Percentiles rank a stretch among this genome's conserved stretches.
Conservation (phyloP, 371 early-diverging fungal species). For the Smittium culicis region DNA sequence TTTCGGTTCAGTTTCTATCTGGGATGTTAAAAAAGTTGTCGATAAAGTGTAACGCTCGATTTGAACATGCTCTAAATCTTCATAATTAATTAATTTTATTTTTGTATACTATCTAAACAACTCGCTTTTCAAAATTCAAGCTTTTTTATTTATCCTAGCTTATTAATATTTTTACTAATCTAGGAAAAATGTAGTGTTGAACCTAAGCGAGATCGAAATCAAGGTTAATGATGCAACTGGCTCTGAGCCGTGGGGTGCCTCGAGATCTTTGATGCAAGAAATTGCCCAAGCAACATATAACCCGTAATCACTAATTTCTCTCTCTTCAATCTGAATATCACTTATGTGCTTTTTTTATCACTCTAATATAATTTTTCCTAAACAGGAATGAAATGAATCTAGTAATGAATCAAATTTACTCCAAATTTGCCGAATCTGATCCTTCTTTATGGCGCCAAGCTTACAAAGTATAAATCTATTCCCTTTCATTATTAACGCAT, state of each 20-base stretch:
- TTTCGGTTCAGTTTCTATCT: slow-evolving; percentile 19
- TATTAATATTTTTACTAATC: too few species aligned
- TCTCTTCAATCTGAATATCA: too few species aligned
- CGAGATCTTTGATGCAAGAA: slow-evolving; percentile 77
- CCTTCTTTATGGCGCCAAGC: slow-evolving; percentile 79
- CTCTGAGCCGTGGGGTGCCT: slow-evolving; percentile 82
- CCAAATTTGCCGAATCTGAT: slow-evolving; percentile 70
- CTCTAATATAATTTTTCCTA: too few species aligned
- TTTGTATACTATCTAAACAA: not conserved
- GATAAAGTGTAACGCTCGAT: slow-evolving; percentile 57
- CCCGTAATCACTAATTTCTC: too few species aligned
- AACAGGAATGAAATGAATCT: slow-evolving; percentile 79
- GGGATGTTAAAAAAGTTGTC: slow-evolving; percentile 45
- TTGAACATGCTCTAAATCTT: too few species aligned
- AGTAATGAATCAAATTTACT: slow-evolving; percentile 82
- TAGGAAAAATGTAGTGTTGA: slow-evolving; percentile 62
- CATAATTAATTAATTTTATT: not conserved
- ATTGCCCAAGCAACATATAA: slow-evolving; percentile 71
- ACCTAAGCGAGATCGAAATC: slow-evolving; percentile 75
- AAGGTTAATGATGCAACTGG: slow-evolving; percentile 77
- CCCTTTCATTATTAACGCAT: too few species aligned
- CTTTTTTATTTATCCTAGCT: not conserved
- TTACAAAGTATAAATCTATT: slow-evolving; percentile 89
- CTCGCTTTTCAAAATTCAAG: not conserved
- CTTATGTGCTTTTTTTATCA: too few species aligned